Base-by-base conservation (phyloP, 768 basidiomycete species). In the Suillus luteus region DNA sequence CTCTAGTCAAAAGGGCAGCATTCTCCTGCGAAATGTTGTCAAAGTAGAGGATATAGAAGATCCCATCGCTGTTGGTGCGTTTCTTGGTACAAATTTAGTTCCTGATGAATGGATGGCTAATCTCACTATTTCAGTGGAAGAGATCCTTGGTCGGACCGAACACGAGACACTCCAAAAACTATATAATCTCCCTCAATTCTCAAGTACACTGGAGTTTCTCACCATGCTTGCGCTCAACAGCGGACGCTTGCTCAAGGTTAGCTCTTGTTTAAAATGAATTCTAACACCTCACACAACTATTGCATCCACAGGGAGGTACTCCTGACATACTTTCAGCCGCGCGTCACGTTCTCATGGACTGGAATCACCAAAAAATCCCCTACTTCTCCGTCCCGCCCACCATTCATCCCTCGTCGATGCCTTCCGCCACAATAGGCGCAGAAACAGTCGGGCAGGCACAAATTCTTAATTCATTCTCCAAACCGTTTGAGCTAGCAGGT, bases 351-450 rank as follows among this genome's bases (percentile, higher is more conserved):
- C 76, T 98, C 1, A 85, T 81, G 57, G 95, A 99, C 72, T 99
- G 96, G 96, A 98, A 98, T 70, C 87, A 93, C 63, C 95, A 97
- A 74, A 96, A 94, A 72, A 96, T 98, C 12, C 91, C 93, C 0
- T 99, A 93, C 77, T 92, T 83, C 78, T 92, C 94, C 5, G 73
- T 79, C 2, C 94, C 95, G 10, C 95, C 96, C 0, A 71, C 80
- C 9, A 73, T 92, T 2, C 93, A 96, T 72, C 89, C 93, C 0
- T 93, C 92, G 1, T 81, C 85, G 38, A 81, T 93, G 62, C 90
- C 91, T 6, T 77, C 82, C 0, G 77, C 72, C 14, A 87, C 89
- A 0, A 86, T 88, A 9, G 92, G 91, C 24, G 92, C 90, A 15
- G 93, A 94, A 70, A 85, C 83, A 62, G 88, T 92, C 40, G 92